Conservation (phyloP, 192 early-diverging fungal species). For the Dissophora globulifera region DNA sequence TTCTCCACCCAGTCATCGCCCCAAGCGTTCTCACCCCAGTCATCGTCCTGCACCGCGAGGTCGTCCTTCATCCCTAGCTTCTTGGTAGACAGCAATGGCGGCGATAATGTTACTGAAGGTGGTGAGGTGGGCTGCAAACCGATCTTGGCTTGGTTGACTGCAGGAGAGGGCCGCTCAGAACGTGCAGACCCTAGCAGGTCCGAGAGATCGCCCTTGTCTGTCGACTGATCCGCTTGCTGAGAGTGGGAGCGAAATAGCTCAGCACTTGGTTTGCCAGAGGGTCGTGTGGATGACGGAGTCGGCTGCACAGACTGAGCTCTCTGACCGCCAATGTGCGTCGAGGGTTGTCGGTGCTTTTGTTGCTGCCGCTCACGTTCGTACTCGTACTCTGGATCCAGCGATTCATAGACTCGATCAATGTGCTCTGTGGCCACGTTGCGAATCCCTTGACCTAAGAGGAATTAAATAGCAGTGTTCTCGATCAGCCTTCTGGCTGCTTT, state of each 20-base stretch:
- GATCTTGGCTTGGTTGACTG: too few relatives aligned
- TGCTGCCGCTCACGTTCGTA: conserved; percentile 33
- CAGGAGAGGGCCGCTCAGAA: too few relatives aligned
- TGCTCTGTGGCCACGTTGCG: conserved; percentile 44
- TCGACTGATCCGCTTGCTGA: neutral
- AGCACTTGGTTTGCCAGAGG: too few relatives aligned
- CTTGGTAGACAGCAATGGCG: neutral
- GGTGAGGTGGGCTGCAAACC: too few relatives aligned
- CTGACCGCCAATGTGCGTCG: too few relatives aligned
- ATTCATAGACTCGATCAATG: conserved; percentile 50
- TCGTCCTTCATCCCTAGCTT: conserved; percentile 31
- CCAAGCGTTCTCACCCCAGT: conserved; percentile 42
- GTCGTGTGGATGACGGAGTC: too few relatives aligned
- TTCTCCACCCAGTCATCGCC: conserved; percentile 32
- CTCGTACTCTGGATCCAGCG: conserved; percentile 43
- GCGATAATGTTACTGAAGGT: neutral
- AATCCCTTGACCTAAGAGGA: conserved; percentile 35
- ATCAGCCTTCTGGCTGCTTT: too few relatives aligned
- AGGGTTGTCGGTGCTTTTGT: neutral
- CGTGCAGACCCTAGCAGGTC: conserved; percentile 7
- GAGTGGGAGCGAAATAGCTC: too few relatives aligned
- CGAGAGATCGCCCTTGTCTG: conserved; percentile 23
- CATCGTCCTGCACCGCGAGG: neutral
- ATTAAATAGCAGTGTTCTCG: neutral
- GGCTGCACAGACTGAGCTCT: too few relatives aligned